Percentiles rank a stretch among this genome's conserved stretches.
Conservation (phyloP, 495 filamentous ascomycete species). For the Aspergillus sclerotiicarbonarius region DNA sequence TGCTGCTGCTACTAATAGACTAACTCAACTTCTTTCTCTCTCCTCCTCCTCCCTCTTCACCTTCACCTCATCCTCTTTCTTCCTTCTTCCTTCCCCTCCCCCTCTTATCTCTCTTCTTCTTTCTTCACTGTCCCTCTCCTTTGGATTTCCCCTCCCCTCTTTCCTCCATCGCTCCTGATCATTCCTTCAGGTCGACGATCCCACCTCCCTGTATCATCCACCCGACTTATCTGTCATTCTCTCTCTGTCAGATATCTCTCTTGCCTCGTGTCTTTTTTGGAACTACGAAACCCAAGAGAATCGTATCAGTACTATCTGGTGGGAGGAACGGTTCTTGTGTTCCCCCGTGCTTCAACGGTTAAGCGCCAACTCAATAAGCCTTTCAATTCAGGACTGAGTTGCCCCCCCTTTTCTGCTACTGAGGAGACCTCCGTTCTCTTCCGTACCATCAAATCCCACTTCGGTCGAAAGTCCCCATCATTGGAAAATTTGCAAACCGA, state of each 20-base stretch:
- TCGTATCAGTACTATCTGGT: not conserved
- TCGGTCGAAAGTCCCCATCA: not conserved
- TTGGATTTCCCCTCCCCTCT: constrained; percentile 26
- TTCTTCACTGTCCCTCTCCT: constrained; percentile 20
- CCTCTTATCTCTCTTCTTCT: constrained; percentile 26
- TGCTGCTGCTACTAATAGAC: constrained; percentile 8
- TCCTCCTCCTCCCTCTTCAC: constrained; percentile 17
- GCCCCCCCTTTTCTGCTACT: constrained; percentile 6
- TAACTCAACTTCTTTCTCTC: constrained; percentile 30
- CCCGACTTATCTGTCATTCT: constrained; percentile 38
- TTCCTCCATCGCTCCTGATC: constrained; percentile 38
- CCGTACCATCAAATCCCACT: constrained; percentile 4
- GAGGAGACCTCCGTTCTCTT: constrained; percentile 7
- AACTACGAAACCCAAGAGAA: constrained; percentile 6
- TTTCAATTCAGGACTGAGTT: not conserved
- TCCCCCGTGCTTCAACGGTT: not conserved
- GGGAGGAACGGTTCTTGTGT: not conserved
- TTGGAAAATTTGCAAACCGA: not conserved
- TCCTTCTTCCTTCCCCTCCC: constrained; percentile 26
- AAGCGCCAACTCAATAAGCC: not conserved
- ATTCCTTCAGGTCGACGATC: constrained; percentile 41
- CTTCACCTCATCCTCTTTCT: constrained; percentile 23
- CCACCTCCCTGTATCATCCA: constrained; percentile 28
- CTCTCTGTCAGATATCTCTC: constrained; percentile 32
- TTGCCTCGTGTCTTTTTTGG: constrained; percentile 13